phyloP scores from a whole-genome alignment of 129 eudicot species.

The Flaveria linearis region DNA sequence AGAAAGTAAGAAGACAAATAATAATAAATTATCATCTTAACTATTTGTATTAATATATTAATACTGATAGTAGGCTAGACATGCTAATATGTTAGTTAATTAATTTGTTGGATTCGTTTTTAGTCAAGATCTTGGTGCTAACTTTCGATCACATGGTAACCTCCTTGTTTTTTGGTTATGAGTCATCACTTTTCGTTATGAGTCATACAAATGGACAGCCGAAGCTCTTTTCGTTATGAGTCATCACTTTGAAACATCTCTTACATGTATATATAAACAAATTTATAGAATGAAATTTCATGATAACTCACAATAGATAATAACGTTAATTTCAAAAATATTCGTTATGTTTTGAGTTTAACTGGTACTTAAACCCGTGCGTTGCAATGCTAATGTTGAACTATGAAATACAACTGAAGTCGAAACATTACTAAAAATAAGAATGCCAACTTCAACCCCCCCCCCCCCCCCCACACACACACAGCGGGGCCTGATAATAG shows the following conservation, averaged over 20 bases:
- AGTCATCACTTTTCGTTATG: background rate
- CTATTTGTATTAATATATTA: too few relatives aligned
- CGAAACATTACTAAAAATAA: too few relatives aligned
- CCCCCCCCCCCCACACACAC: too few relatives aligned
- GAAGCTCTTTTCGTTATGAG: background rate
- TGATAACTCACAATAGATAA: too few relatives aligned
- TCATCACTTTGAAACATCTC: background rate
- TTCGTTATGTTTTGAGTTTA: too few relatives aligned
- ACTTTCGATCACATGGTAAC: constrained; percentile 19
- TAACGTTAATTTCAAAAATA: too few relatives aligned
- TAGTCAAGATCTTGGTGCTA: constrained; percentile 25
- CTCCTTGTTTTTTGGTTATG: background rate
- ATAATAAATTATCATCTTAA: background rate
- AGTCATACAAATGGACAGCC: constrained; percentile 1
- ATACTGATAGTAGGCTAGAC: background rate
- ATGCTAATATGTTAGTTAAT: constrained; percentile 5
- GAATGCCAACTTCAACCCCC: too few relatives aligned
- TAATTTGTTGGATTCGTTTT: constrained; percentile 1
- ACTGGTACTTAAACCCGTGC: too few relatives aligned
- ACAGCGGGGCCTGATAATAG: too few relatives aligned
- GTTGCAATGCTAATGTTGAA: too few relatives aligned
- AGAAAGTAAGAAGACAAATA: background rate
- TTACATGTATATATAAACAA: background rate
- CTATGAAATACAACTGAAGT: too few relatives aligned
- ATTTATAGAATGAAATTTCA: background rate